A percentile compares a stretch with the other conserved stretches of the same genome.
phyloP scores from a whole-genome alignment of 2,329 filamentous ascomycete species.

The Sporothrix sp. region DNA sequence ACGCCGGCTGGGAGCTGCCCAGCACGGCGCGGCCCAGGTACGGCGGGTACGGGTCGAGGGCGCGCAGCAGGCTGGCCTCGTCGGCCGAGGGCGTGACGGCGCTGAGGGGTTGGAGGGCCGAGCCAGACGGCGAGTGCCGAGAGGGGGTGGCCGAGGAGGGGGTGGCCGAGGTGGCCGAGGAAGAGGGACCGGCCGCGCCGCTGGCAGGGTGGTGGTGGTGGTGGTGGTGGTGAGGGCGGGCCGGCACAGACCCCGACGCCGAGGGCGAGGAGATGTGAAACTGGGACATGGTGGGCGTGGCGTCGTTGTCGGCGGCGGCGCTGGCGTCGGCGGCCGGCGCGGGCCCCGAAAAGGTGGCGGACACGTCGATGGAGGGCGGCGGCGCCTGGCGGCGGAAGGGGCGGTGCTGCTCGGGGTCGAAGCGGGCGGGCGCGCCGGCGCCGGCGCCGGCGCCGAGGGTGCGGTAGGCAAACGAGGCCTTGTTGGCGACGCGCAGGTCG shows the following conservation, averaged over 20 bases:
- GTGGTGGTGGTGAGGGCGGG: constrained; percentile 18
- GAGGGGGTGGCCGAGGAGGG: constrained; percentile 5
- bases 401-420: constrained; percentile 40
- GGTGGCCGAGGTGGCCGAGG: constrained; percentile 5
- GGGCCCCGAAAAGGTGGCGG: constrained; percentile 40
- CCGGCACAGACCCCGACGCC: not conserved
- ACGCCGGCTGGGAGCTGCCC: constrained; percentile 80
- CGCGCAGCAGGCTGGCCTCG: constrained; percentile 63
- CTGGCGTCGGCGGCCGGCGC: not conserved
- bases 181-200: not conserved
- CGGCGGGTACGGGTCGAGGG: constrained; percentile 74
- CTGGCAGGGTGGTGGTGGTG: constrained; percentile 24
- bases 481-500: constrained; percentile 38
- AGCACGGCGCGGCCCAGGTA: constrained; percentile 53
- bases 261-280: constrained; percentile 57
- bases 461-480: constrained; percentile 44
- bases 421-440: constrained; percentile 26
- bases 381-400: constrained; percentile 64
- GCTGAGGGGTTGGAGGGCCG: constrained; percentile 54
- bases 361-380: constrained; percentile 75
- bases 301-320: constrained; percentile 33
- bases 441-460: not conserved
- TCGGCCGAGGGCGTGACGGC: constrained; percentile 49
- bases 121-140: constrained; percentile 37
- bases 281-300: constrained; percentile 49